Evolutionary conservation across 192 early-diverging fungal genomes (phyloP).

Genomic region (Lobosporangium transversale): DNA sequence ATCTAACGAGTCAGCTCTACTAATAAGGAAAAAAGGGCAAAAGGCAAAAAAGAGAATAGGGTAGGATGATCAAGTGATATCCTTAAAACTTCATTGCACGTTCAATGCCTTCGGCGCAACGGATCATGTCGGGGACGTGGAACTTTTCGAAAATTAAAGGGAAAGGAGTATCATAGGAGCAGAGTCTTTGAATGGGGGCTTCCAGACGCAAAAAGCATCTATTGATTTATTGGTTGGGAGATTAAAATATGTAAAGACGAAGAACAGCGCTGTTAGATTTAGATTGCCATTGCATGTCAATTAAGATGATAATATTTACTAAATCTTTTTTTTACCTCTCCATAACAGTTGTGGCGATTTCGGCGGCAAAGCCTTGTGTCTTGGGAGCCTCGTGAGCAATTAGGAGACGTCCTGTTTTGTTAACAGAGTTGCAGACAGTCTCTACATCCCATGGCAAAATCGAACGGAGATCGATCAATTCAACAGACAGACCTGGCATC

Average conservation of each 20-base stretch:
- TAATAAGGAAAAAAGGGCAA: not conserved
- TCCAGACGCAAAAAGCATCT: conserved; percentile 92
- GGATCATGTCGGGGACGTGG: conserved; percentile 87
- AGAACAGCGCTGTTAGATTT: too few relatives aligned
- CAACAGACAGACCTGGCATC: conserved; percentile 86
- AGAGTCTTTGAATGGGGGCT: conserved; percentile 87
- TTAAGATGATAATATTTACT: not conserved
- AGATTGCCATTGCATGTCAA: not conserved
- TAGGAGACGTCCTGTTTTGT: conserved; percentile 91
- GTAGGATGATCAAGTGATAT: not conserved
- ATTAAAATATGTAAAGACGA: too few relatives aligned
- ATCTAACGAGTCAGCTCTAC: not conserved
- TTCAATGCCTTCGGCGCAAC: conserved; percentile 90
- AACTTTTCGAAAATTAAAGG: conserved; percentile 94
- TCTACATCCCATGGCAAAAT: conserved; percentile 94
- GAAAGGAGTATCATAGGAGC: conserved; percentile 76
- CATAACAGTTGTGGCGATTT: conserved; percentile 89
- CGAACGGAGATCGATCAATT: conserved; percentile 92
- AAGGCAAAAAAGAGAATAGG: not conserved
- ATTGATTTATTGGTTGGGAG: too few relatives aligned
- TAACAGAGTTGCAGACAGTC: conserved; percentile 88
- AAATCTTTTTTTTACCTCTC: conserved; percentile 59
- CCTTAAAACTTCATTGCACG: conserved; percentile 76
- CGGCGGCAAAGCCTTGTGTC: conserved; percentile 90
- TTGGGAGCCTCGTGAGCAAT: conserved; percentile 95